phyloP scores from a whole-genome alignment of 2,329 filamentous ascomycete genomes.

The Colletotrichum spinosum region DNA sequence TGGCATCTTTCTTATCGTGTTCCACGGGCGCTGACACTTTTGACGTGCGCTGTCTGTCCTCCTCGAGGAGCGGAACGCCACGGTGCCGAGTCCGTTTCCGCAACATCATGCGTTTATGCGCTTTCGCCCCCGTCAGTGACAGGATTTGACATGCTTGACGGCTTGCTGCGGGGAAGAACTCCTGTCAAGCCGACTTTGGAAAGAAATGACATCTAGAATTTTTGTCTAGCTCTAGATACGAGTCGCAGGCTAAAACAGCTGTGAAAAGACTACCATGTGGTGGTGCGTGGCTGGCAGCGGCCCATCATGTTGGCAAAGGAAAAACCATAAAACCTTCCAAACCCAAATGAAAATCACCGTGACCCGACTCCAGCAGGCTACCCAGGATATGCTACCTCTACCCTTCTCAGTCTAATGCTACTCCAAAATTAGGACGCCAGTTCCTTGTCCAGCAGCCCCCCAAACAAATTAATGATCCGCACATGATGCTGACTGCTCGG shows the following conservation, averaged over 20 bases:
- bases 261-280: neutral
- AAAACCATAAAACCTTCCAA: constrained; percentile 8
- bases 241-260: neutral
- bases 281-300: neutral
- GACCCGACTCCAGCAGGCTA: constrained; percentile 35
- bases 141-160: constrained; percentile 5
- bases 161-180: constrained; percentile 4
- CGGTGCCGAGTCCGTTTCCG: constrained; percentile 10
- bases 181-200: constrained; percentile 4
- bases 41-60: no score
- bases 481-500: constrained; percentile 10
- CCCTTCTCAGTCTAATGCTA: constrained; percentile 30
- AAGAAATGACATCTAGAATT: constrained; percentile 7
- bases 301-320: constrained; percentile 1
- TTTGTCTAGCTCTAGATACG: neutral
- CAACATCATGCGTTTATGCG: constrained; percentile 32
- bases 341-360: constrained; percentile 20
- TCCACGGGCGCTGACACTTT: neutral
- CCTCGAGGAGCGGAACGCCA: neutral
- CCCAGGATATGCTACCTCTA: constrained; percentile 19
- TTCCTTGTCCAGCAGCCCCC: constrained; percentile 6
- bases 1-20: constrained; percentile 14
- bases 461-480: constrained; percentile 1
- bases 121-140: no score
- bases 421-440: constrained; percentile 7